These are phyloP conservation scores for Ophiostoma populinum DNA, from an alignment of 2,329 filamentous ascomycete genomes.

Conservation along the genomic window DNA sequence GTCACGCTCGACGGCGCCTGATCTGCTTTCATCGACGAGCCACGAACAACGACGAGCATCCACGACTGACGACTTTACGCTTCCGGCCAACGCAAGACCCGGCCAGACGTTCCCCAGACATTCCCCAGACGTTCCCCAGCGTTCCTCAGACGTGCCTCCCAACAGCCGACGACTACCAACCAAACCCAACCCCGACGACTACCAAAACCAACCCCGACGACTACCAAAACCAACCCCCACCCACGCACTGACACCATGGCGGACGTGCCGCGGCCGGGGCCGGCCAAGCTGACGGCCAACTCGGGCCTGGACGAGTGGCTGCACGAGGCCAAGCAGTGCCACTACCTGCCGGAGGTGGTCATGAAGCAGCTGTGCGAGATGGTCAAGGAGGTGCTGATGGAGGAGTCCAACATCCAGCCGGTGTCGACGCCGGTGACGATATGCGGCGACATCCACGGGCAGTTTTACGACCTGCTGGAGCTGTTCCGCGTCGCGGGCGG, in stretches of 20 bases:
- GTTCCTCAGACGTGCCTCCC: too few species aligned
- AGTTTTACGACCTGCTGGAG: conserved; percentile 96
- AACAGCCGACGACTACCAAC: conserved; percentile 1
- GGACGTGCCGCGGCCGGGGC: conserved; percentile 70
- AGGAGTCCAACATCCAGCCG: conserved; percentile 99
- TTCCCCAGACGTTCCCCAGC: too few species aligned
- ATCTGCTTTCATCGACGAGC: too few species aligned
- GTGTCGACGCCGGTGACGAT: conserved; percentile 91
- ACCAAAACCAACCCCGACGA: neutral
- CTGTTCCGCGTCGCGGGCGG: conserved; percentile 92
- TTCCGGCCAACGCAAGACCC: too few species aligned
- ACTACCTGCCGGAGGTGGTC: conserved; percentile 84
- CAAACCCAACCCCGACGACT: neutral
- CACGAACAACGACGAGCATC: too few species aligned
- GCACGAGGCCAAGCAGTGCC: conserved; percentile 89
- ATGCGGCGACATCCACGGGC: conserved; percentile 95
- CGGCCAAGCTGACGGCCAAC: conserved; percentile 66
- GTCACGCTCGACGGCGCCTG: too few species aligned
- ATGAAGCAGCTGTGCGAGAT: conserved; percentile 99
- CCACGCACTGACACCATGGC: conserved; percentile 18
- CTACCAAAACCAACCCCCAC: conserved; percentile 7
- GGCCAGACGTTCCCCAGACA: too few species aligned
- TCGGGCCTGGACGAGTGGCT: conserved; percentile 92
- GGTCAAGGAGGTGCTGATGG: conserved; percentile 97
- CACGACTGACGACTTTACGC: too few species aligned